Evolutionary conservation across 441 rosid genomes (phyloP).

Genomic region (Populus hybrid): DNA sequence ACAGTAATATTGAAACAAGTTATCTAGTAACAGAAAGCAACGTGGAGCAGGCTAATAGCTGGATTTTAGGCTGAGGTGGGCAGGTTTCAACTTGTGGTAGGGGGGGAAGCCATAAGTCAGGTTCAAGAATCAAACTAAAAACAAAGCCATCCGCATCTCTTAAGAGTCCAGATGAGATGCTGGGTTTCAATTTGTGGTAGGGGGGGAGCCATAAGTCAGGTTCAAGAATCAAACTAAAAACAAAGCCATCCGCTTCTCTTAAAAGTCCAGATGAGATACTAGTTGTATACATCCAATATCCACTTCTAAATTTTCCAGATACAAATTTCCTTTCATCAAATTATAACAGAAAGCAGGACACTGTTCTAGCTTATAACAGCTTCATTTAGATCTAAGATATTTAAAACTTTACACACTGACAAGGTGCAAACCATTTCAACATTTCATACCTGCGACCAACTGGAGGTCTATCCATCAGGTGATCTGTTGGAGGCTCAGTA

Average conservation of each 20-base stretch:
- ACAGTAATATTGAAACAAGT: background rate
- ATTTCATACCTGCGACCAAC: constrained; percentile 80
- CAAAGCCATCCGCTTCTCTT: background rate
- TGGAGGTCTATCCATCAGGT: constrained; percentile 79
- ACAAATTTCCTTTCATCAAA: background rate
- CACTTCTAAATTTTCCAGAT: background rate
- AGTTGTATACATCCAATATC: background rate
- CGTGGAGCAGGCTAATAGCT: background rate
- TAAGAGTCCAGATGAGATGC: background rate
- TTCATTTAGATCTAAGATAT: background rate
- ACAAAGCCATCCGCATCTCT: background rate
- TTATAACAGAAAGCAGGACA: background rate
- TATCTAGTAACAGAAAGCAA: background rate
- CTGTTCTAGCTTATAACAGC: background rate
- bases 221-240: background rate
- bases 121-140: background rate
- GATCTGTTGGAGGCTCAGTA: constrained; percentile 97
- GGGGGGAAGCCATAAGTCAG: background rate
- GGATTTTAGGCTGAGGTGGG: background rate
- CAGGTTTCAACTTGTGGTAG: background rate
- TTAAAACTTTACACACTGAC: background rate
- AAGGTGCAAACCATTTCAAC: background rate
- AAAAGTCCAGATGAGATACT: background rate
- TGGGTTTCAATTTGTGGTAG: background rate
- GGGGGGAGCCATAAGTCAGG: background rate